Conservation (phyloP, 495 filamentous ascomycete species). For the Sordaria brevicollis region DNA sequence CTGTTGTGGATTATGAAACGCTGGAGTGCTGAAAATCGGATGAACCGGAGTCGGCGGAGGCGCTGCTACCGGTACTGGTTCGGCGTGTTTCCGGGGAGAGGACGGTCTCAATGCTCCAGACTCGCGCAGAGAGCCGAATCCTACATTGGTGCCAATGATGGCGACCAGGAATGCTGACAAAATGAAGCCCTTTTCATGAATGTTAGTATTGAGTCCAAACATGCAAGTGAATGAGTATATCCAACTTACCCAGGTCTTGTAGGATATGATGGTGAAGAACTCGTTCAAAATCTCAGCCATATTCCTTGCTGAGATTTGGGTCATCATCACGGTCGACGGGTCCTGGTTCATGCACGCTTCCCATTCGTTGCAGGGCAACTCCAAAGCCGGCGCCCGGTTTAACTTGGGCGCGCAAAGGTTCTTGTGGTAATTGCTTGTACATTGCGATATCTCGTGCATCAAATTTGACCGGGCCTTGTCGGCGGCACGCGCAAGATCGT, state of each 20-base stretch:
- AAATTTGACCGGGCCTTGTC: constrained; percentile 52
- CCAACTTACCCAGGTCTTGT: constrained; percentile 57
- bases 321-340: constrained; percentile 26
- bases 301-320: constrained; percentile 31
- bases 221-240: constrained; percentile 18
- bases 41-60: constrained; percentile 17
- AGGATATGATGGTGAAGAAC: constrained; percentile 33
- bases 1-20: constrained; percentile 20
- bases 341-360: constrained; percentile 70
- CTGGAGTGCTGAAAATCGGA: constrained; percentile 16
- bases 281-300: constrained; percentile 38
- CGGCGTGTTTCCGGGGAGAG: neutral
- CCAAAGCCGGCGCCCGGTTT: constrained; percentile 59
- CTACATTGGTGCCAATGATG: constrained; percentile 46
- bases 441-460: constrained; percentile 61
- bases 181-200: constrained; percentile 36
- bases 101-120: neutral
- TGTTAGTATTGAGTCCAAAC: constrained; percentile 9
- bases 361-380: constrained; percentile 67
- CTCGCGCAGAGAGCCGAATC: constrained; percentile 31
- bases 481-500: constrained; percentile 64
- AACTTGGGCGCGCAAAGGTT: constrained; percentile 57
- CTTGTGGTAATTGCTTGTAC: constrained; percentile 54
- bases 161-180: constrained; percentile 45
- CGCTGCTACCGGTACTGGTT: constrained; percentile 5